These are phyloP conservation scores for Kazachstania psychrophila DNA, from an alignment of 805 yeast species.

Conservation along the genomic window DNA sequence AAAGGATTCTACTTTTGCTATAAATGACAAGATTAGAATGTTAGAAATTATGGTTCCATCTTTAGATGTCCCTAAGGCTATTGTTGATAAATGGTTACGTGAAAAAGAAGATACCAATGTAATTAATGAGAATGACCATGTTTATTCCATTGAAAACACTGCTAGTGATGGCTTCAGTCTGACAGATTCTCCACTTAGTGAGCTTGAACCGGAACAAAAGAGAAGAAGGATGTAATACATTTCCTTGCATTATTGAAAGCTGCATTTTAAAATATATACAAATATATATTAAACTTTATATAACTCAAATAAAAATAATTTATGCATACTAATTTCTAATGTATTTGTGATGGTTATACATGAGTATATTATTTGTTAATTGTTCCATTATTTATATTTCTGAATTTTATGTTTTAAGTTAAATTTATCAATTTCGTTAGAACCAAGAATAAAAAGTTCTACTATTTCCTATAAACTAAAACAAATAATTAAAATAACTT, in stretches of 20 bases:
- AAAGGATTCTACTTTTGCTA: conserved; percentile 32
- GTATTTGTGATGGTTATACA: too few relatives aligned
- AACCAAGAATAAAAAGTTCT: too few relatives aligned
- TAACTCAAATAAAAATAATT: background rate
- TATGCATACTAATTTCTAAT: too few relatives aligned
- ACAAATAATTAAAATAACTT: too few relatives aligned
- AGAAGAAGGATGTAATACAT: background rate
- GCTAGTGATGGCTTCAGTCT: background rate
- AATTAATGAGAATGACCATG: background rate
- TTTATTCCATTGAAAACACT: background rate
- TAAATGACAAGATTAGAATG: conserved; percentile 40
- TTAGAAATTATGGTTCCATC: conserved; percentile 49
- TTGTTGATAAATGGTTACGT: conserved; percentile 20
- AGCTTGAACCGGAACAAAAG: conserved; percentile 1
- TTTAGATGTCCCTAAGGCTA: conserved; percentile 46
- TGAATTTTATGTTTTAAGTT: too few relatives aligned
- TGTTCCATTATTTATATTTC: too few relatives aligned
- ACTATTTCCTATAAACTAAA: too few relatives aligned
- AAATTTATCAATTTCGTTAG: too few relatives aligned
- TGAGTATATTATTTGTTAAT: too few relatives aligned
- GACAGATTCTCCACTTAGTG: background rate
- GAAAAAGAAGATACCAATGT: conserved; percentile 17
- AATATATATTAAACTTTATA: too few relatives aligned
- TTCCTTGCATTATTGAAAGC: background rate
- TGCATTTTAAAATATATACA: too few relatives aligned